Evolutionary conservation across 2,329 filamentous ascomycete genomes (phyloP), one percentile per base, ranked within the genome.

Genomic region (Diaporthe aspalathi): DNA sequence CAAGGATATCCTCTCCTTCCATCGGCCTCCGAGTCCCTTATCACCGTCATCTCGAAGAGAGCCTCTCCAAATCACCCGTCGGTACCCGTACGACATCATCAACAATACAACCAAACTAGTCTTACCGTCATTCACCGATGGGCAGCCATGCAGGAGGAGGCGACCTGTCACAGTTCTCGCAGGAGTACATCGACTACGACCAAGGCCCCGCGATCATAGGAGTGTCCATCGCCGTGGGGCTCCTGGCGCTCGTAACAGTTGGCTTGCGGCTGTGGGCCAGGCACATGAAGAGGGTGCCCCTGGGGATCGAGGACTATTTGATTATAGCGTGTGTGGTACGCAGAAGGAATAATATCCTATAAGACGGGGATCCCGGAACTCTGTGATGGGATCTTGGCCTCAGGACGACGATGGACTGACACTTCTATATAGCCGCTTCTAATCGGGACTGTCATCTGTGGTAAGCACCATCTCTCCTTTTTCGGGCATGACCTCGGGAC

Each of bases 311-410:
- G 45, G 60, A 65, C 45, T 65, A 65, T 17, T 29, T 65, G 29
- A 65, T 65, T 22, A 65, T 65, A 65, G 45, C 43, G 29, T 65
- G 60, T 65, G 60, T 65, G 60, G 60, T 65, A 65, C 45, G 60
- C 60, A 50, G 35, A 22, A 50, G 27, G 17, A 62, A 11, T 3
- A 35, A 47, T 32, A 5, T 17, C 22, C 6, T 5, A 17, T 38
- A 45, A 38, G 35, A 32, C 8, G 9, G 35, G 12, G 32, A 24
- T 32, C 27, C 22, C 12, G 29, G 9, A 14, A 22, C 6, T 63
- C 12, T 35, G 29, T 38, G 45, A 50, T 27, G 16, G 12, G 43
- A 24, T 17, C 17, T 7, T 1, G 27, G n/a, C 12, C 2, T 1
- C 45, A 50, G n/a, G 11, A 20, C 1, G 12, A 38, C 4, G n/a